Evolutionary conservation across 192 early-diverging fungal species (phyloP).

Genomic region (Thamnidium elegans): DNA sequence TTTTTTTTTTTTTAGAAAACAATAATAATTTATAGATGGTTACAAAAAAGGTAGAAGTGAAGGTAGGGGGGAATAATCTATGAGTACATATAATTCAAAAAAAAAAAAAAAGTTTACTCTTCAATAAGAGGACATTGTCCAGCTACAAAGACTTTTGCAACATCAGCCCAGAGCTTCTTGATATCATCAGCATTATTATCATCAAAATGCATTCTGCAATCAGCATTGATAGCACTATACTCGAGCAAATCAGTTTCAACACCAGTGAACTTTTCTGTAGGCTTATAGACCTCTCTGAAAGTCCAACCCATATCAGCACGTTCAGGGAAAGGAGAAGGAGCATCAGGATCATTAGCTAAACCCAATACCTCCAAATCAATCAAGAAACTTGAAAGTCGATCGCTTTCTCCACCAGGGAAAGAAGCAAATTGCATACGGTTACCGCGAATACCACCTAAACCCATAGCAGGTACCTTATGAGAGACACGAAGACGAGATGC

Average conservation of each 20-base stretch:
- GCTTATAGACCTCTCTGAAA: conserved; percentile 34
- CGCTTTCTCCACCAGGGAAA: conserved; percentile 40
- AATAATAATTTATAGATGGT: too few relatives aligned
- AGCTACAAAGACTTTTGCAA: conserved; percentile 19
- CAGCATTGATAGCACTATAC: conserved; percentile 33
- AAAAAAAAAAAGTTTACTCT: background rate
- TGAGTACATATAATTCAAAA: too few relatives aligned
- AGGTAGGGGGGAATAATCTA: too few relatives aligned
- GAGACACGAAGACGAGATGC: conserved; percentile 33
- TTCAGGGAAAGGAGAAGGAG: conserved; percentile 35
- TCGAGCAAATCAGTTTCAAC: conserved; percentile 24
- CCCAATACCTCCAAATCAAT: conserved; percentile 24
- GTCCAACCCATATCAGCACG: conserved; percentile 40
- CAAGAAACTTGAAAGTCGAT: conserved; percentile 33
- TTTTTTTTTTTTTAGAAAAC: too few relatives aligned
- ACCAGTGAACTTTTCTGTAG: conserved; percentile 11
- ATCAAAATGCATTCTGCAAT: conserved; percentile 32
- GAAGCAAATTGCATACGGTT: conserved; percentile 42
- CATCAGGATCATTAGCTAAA: conserved; percentile 25
- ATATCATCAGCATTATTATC: conserved; percentile 32
- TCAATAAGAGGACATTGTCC: conserved; percentile 28
- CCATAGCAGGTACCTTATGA: conserved; percentile 34
- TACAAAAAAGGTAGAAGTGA: too few relatives aligned
- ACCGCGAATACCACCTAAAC: conserved; percentile 34
- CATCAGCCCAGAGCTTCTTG: conserved; percentile 29